A percentile compares a stretch with the other conserved stretches of the same genome.
These are phyloP conservation scores for Penicillium fimorum DNA, from an alignment of 495 filamentous ascomycete species.

Conservation along the genomic window DNA sequence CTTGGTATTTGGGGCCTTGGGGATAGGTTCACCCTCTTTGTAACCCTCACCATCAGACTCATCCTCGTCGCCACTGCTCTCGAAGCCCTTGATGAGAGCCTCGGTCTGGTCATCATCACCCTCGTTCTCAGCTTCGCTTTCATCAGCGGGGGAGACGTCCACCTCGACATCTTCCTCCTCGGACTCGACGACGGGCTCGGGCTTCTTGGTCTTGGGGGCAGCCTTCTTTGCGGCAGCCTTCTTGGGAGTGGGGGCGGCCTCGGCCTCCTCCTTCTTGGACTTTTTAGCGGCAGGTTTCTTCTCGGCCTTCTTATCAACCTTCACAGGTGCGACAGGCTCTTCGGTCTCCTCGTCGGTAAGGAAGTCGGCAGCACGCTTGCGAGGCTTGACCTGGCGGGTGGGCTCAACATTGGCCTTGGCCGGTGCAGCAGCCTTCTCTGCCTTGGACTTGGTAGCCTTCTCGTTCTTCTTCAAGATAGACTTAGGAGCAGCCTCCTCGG, in stretches of 20 bases:
- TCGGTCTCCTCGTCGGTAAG: conserved; percentile 43
- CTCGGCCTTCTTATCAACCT: conserved; percentile 26
- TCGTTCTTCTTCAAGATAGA: conserved; percentile 41
- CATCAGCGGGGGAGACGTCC: conserved; percentile 25
- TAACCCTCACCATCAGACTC: conserved; percentile 53
- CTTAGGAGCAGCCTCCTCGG: conserved; percentile 35
- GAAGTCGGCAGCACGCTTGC: conserved; percentile 57
- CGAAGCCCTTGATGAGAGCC: conserved; percentile 72
- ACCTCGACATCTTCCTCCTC: conserved; percentile 21
- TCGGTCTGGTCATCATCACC: conserved; percentile 65
- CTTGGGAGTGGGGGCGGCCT: conserved; percentile 28
- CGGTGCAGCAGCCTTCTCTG: conserved; percentile 25
- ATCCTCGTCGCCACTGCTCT: conserved; percentile 71
- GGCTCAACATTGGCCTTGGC: conserved; percentile 38
- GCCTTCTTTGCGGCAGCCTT: conserved; percentile 36
- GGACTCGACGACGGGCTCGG: conserved; percentile 25
- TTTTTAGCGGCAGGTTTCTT: conserved; percentile 36
- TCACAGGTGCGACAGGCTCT: conserved; percentile 27
- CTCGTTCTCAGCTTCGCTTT: conserved; percentile 34
- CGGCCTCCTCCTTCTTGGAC: conserved; percentile 40
- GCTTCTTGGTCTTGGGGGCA: conserved; percentile 23
- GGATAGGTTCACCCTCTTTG: conserved; percentile 56
- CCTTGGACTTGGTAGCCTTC: conserved; percentile 21
- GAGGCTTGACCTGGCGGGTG: conserved; percentile 42
- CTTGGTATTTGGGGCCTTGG: conserved; percentile 59